A percentile compares a stretch with the other conserved stretches of the same genome.
Conservation (phyloP, 1,284 basidiomycete genomes). For the Moniliella sp. region DNA sequence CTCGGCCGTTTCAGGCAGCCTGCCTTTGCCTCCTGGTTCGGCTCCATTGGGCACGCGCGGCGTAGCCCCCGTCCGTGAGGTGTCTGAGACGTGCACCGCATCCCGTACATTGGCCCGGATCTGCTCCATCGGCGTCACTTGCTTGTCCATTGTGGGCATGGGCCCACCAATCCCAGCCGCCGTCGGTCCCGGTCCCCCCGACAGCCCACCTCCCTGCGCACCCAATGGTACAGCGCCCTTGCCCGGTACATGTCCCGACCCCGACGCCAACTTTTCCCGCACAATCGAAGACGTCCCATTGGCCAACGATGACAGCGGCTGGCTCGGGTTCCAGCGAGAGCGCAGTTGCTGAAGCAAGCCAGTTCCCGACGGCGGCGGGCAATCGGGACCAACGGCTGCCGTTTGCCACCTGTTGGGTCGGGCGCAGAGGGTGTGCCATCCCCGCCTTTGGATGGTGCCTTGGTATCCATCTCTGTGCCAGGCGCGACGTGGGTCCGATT, state of each 20-base stretch:
- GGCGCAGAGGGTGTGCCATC: not conserved
- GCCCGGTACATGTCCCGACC: not conserved
- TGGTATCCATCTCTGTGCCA: not conserved
- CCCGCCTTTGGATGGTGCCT: not conserved
- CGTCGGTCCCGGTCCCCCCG: constrained; percentile 4
- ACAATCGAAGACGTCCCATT: constrained; percentile 20
- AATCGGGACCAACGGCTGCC: constrained; percentile 11
- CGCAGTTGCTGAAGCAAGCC: too few relatives aligned
- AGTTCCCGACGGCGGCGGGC: constrained; percentile 10
- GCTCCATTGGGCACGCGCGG: too few relatives aligned
- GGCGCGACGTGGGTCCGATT: not conserved
- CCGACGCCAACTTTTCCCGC: constrained; percentile 1
- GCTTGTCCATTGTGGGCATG: too few relatives aligned
- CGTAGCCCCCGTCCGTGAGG: too few relatives aligned
- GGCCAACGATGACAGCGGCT: constrained; percentile 12
- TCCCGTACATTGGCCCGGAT: constrained; percentile 31
- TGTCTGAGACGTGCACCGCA: constrained; percentile 33
- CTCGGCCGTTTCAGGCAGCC: constrained; percentile 25
- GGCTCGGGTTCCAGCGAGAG: not conserved
- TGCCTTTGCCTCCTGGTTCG: constrained; percentile 6
- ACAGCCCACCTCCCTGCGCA: constrained; percentile 7
- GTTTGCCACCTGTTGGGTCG: not conserved
- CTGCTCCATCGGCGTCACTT: constrained; percentile 27
- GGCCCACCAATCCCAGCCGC: too few relatives aligned
- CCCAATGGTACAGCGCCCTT: too few relatives aligned